phyloP scores from a whole-genome alignment of 345 rosid species.

The Aquilaria yunnanensis region DNA sequence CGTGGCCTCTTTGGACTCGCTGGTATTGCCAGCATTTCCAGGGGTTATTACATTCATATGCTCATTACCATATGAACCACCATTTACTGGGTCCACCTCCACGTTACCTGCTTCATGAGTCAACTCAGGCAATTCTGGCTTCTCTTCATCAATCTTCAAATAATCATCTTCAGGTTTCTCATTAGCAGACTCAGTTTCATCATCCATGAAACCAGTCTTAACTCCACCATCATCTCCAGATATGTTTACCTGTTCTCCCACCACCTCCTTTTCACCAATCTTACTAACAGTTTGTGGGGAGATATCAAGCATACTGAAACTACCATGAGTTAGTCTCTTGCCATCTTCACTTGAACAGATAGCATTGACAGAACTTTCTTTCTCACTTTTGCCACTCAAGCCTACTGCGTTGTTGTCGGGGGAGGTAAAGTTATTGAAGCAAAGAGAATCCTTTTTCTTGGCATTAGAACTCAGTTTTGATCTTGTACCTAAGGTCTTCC shows the following conservation, averaged over 20 bases:
- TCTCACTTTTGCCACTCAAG: constrained; percentile 20
- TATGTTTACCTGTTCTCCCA: constrained; percentile 7
- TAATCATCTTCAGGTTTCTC: constrained; percentile 30
- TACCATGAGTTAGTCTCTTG: constrained; percentile 17
- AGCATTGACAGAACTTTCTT: constrained; percentile 13
- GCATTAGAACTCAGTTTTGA: constrained; percentile 31
- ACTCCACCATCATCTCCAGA: constrained; percentile 17
- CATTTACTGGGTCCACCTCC: constrained; percentile 9
- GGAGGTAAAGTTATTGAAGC: constrained; percentile 30
- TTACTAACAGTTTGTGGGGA: constrained; percentile 20
- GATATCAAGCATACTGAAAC: constrained; percentile 22
- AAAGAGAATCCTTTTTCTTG: constrained; percentile 55
- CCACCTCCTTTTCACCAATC: constrained; percentile 23
- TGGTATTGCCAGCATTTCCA: constrained; percentile 16
- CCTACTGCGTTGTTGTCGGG: constrained; percentile 21
- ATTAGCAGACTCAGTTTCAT: constrained; percentile 50
- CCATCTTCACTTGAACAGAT: constrained; percentile 18
- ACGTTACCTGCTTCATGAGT: constrained; percentile 7
- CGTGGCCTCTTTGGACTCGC: constrained; percentile 15
- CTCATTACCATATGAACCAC: constrained; percentile 3
- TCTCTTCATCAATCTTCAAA: constrained; percentile 22
- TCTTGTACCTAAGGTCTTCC: constrained; percentile 56
- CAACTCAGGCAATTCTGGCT: constrained; percentile 15
- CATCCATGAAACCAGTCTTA: constrained; percentile 23
- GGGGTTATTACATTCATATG: constrained; percentile 11